Conservation (phyloP, 169 alveolate genomes). For the Plasmodium coatneyi region DNA sequence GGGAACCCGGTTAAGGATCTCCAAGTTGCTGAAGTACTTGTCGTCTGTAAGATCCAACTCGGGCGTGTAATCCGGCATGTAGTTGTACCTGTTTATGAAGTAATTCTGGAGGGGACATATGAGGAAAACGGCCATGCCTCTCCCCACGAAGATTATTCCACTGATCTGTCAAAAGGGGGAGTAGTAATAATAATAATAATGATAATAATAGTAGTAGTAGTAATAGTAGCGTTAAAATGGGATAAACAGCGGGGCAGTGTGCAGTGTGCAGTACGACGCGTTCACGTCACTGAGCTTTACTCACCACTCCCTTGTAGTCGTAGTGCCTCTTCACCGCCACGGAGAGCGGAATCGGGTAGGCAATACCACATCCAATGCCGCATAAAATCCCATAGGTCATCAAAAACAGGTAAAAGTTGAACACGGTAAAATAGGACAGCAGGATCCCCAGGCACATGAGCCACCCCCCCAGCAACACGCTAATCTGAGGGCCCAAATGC, state of each 20-base stretch:
- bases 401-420: conserved; percentile 52
- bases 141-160: conserved; percentile 59
- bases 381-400: conserved; percentile 74
- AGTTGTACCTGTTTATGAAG: conserved; percentile 44
- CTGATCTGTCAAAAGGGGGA: conserved; percentile 14
- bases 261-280: neutral
- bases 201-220: too few relatives aligned
- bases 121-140: conserved; percentile 51
- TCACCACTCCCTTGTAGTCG: conserved; percentile 71
- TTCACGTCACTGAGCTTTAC: neutral
- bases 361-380: conserved; percentile 75
- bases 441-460: conserved; percentile 66
- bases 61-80: conserved; percentile 66
- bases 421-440: conserved; percentile 69
- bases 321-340: conserved; percentile 71
- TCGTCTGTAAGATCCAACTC: conserved; percentile 50
- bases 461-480: conserved; percentile 74
- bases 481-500: conserved; percentile 61
- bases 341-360: conserved; percentile 72
- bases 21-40: conserved; percentile 55
- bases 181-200: too few relatives aligned
- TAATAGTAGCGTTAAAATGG: too few relatives aligned
- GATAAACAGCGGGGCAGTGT: neutral
- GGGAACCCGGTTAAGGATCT: conserved; percentile 51
- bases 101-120: conserved; percentile 58